A percentile compares a stretch with the other conserved stretches of the same genome.
phyloP scores from a whole-genome alignment of 2,329 filamentous ascomycete species.

The Fusarium torulosum region DNA sequence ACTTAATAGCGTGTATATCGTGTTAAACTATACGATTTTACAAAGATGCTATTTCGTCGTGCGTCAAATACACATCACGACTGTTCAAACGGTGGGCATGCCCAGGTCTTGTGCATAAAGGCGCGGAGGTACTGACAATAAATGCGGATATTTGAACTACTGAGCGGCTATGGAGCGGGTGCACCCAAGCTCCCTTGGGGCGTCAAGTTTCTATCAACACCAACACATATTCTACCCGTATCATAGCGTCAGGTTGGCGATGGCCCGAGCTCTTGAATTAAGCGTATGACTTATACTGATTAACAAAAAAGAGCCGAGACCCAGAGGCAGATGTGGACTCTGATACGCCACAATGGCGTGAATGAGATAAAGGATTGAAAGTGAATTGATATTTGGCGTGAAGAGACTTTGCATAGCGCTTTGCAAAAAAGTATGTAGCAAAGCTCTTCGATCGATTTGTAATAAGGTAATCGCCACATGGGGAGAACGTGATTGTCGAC shows the following conservation, averaged over 20 bases:
- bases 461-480: slow-evolving; percentile 31
- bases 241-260: neutral
- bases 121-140: neutral
- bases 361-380: neutral
- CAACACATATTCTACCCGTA: slow-evolving; percentile 1
- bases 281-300: neutral
- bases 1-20: no score
- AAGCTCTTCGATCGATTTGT: slow-evolving; percentile 18
- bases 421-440: neutral
- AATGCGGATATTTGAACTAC: neutral
- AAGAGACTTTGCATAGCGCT: slow-evolving; percentile 10
- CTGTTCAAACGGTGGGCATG: no score
- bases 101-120: neutral
- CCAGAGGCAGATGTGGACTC: neutral
- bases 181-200: slow-evolving; percentile 4
- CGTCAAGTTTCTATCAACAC: slow-evolving; percentile 7
- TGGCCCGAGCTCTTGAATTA: neutral
- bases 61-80: no score
- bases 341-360: neutral
- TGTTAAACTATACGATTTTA: neutral
- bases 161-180: neutral
- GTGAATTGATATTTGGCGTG: slow-evolving; percentile 12
- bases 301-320: slow-evolving; percentile 1
- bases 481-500: slow-evolving; percentile 18
- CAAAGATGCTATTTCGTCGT: neutral